Conservation (phyloP, 768 basidiomycete genomes). For the Russula lepida region DNA sequence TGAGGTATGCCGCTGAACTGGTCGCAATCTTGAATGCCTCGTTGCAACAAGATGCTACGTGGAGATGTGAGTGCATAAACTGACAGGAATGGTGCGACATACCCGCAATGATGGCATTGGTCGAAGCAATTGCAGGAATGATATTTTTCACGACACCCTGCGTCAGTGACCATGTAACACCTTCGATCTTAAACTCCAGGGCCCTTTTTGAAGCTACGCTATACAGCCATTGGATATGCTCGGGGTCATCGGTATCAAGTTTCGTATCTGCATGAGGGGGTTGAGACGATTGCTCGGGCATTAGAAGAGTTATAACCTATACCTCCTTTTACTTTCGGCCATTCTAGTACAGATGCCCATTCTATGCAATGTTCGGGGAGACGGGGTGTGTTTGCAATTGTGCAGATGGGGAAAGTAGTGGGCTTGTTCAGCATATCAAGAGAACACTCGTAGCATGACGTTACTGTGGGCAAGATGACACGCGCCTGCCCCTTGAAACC, state of each 20-base stretch:
- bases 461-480: conserved; percentile 90
- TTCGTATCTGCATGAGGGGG: conserved; percentile 64
- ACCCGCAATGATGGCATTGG: conserved; percentile 98
- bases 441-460: conserved; percentile 97
- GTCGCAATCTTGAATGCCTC: conserved; percentile 99
- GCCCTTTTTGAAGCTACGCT: conserved; percentile 74
- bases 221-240: conserved; percentile 93
- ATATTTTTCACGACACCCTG: conserved; percentile 99
- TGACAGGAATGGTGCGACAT: conserved; percentile 15
- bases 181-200: conserved; percentile 92
- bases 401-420: conserved; percentile 95
- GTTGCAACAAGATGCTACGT: conserved; percentile 87
- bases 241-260: conserved; percentile 94
- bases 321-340: conserved; percentile 94
- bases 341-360: conserved; percentile 98
- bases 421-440: conserved; percentile 98
- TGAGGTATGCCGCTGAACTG: conserved; percentile 84
- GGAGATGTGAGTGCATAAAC: not conserved
- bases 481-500: conserved; percentile 98
- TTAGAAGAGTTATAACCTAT: conserved; percentile 18
- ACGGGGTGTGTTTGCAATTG: conserved; percentile 97
- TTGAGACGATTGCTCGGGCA: not conserved
- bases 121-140: conserved; percentile 97
- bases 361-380: conserved; percentile 98
- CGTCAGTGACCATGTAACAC: conserved; percentile 94